Base-by-base conservation (phyloP, 257 asterid species). In the Apocynum venetum region DNA sequence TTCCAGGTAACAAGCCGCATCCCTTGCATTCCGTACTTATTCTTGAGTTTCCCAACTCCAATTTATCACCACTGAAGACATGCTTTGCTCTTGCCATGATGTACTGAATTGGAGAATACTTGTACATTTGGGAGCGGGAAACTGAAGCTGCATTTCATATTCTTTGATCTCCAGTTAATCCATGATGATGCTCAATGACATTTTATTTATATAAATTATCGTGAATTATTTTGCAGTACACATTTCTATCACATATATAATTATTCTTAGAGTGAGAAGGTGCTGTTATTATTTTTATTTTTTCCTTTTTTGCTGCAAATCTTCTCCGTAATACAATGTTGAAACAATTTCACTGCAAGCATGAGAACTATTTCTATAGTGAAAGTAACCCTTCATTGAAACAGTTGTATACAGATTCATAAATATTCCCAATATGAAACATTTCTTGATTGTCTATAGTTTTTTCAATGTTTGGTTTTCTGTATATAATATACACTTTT, bases 1-100 rank as follows among this genome's bases (percentile, higher is more conserved):
- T 85, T 75, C 96, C 96, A 81, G 96, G 96, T 88, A 78, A 71
- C 71, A 15, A 61, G 46, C 52, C 13, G 3, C 63, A 10, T 65
- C 10, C 72, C 52, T 56, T 20, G 35, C 13, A 6, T 52, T 47
- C 44, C 65, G 6, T 53, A 12, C 36, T 4, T 25, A 15, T n/a
- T 5, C 9, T 36, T 40, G 31, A 71, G 46, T 71, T 52, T 13
- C n/a, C 1, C 49, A 52, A 49, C 52, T 71, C 17, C 10, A 38
- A 5, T 19, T 59, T n/a, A 14, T 44, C 17, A 17, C 36, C 14
- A 65, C 14, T 17, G 20, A 40, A 10, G 19, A 64, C 47, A 31
- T 48, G 72, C 46, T 44, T 57, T 61, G 72, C 38, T 72, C 61
- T n/a, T 49, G 47, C 5, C n/a, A 36, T 35, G 53, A 38, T 64